These are phyloP conservation scores for Zygosaccharomyces lentus DNA, from an alignment of 805 yeast species.

Conservation along the genomic window DNA sequence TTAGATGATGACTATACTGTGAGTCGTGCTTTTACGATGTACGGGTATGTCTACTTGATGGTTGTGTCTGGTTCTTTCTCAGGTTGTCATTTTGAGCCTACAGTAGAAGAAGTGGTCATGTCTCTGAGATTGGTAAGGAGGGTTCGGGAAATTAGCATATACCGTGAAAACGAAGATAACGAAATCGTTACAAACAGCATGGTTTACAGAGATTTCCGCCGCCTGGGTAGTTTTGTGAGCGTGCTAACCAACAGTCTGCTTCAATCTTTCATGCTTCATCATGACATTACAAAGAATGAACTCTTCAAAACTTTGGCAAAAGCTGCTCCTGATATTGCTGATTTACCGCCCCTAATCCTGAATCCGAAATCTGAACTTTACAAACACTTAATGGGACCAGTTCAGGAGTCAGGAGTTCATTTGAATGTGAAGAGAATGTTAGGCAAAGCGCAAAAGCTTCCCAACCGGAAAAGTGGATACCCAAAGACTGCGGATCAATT, in stretches of 20 bases:
- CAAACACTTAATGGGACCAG: conserved; percentile 23
- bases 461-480: conserved; percentile 2
- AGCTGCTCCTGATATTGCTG: conserved; percentile 51
- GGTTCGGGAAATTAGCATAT: conserved; percentile 11
- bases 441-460: conserved; percentile 7
- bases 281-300: conserved; percentile 51
- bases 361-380: conserved; percentile 25
- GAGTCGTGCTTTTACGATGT: conserved; percentile 14
- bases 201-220: conserved; percentile 15
- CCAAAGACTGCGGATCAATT: conserved; percentile 12
- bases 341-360: conserved; percentile 11
- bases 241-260: conserved; percentile 19
- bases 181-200: conserved; percentile 15
- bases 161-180: conserved; percentile 10
- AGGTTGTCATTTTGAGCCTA: conserved; percentile 6
- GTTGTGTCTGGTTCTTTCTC: conserved; percentile 12
- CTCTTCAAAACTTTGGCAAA: conserved; percentile 58
- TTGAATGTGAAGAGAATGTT: conserved; percentile 22
- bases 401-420: conserved; percentile 29
- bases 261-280: conserved; percentile 12
- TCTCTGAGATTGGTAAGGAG: conserved; percentile 15
- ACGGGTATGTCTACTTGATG: conserved; percentile 12
- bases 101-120: conserved; percentile 13
- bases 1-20: conserved; percentile 19
- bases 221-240: conserved; percentile 18